Base-by-base conservation (phyloP, 208 protist genomes). In the Vickermania ingenoplastis region DNA sequence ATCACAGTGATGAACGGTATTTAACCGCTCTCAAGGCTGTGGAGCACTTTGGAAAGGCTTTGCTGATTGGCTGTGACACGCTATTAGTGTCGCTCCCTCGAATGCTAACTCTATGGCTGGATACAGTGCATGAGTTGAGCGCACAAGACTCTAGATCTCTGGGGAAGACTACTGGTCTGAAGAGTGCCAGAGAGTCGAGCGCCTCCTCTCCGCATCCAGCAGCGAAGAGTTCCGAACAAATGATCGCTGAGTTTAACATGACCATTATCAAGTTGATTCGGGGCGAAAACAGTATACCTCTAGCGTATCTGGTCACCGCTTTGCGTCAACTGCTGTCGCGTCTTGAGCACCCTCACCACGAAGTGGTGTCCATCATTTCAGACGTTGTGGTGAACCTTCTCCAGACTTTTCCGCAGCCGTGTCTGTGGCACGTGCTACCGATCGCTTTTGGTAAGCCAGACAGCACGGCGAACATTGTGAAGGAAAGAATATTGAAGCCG, bases 81-180 rank as follows among this genome's bases (percentile, higher is more conserved):
- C 73, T 97, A 3, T 96, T 80, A 28, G 79, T 96, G 24, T 88
- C 96, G 7, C 74, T 99, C 30, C 95, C 97, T 0, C 85, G 96
- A 48, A 78, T 99, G 71, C 69, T 99, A 5, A 98, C 97, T 0
- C 58, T 98, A 5, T 99, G 95, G 92, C 81, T 98, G 0, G 89
- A 97, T 61, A 87, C 65, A 48, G 64, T 83, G 0, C 59, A 63
- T 1, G 59, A 51, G 2, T 66, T 95, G 23, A 51, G 74, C 2
- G 52, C 17, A n/a, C 36, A n/a, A 7, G 36, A 45, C 17, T n/a
- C n/a, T n/a, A 45, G 36, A 45, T n/a, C 7, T n/a, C 7, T n/a
- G 17, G 11, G 11, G 36, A 45, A 45, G 36, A 17, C 11, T 45
- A 17, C 17, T 45, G 7, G 11, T n/a, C 7, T n/a, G 17, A 7